These are phyloP conservation scores for Sporothrix curviconia DNA, from an alignment of 2,329 filamentous ascomycete genomes.

Conservation along the genomic window DNA sequence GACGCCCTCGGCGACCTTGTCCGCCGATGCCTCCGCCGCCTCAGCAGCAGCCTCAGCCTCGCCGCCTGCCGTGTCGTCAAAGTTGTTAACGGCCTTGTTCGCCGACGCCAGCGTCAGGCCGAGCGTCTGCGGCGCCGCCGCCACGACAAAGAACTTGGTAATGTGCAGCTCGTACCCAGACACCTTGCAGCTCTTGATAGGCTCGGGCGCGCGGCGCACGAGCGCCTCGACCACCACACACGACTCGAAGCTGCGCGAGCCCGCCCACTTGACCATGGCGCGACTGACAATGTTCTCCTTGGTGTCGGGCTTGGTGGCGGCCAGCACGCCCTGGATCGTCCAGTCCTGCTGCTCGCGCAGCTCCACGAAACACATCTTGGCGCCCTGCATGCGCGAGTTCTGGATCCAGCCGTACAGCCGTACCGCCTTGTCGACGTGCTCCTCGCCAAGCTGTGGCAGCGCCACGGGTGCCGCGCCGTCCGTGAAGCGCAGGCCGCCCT, in stretches of 20 bases:
- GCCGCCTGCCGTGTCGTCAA: constrained; percentile 46
- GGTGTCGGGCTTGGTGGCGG: constrained; percentile 39
- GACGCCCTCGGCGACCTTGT: constrained; percentile 34
- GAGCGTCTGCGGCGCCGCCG: constrained; percentile 52
- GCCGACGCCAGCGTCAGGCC: constrained; percentile 52
- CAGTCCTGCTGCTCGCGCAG: constrained; percentile 68
- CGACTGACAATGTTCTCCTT: constrained; percentile 60
- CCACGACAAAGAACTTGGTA: constrained; percentile 73
- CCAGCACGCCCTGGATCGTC: constrained; percentile 75
- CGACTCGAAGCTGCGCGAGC: constrained; percentile 68
- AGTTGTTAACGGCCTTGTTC: constrained; percentile 49
- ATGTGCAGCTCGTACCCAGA: constrained; percentile 81
- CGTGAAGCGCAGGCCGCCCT: constrained; percentile 47
- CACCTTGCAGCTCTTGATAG: constrained; percentile 81
- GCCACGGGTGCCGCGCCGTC: constrained; percentile 49
- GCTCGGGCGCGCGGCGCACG: constrained; percentile 75
- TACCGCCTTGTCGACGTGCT: constrained; percentile 62
- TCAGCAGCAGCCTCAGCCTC: constrained; percentile 15
- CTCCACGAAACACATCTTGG: constrained; percentile 87
- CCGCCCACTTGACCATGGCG: constrained; percentile 93
- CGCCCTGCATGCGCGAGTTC: constrained; percentile 80
- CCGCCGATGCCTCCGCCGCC: constrained; percentile 28
- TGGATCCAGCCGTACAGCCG: constrained; percentile 76
- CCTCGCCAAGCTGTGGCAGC: constrained; percentile 58
- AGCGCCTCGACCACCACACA: constrained; percentile 74